Evolutionary conservation across 2,329 filamentous ascomycete genomes (phyloP), one percentile per base, ranked within the genome.

Genomic region (Diaporthe nobilis): DNA sequence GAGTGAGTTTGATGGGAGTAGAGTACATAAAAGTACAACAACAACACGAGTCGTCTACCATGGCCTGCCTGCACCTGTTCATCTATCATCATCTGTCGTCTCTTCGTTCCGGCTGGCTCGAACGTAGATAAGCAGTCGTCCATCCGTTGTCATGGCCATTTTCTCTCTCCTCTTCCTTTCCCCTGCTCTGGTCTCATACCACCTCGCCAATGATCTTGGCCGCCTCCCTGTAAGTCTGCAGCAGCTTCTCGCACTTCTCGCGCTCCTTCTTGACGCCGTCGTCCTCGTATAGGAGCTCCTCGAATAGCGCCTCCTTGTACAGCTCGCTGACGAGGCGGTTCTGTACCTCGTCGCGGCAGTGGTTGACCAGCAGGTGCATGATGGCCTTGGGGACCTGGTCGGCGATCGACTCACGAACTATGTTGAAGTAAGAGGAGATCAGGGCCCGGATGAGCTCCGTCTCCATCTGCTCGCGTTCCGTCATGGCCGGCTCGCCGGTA

Each of bases 401-500:
- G 60, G 96, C 96, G 81, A 98, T 98, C n/a, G 95, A 96, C 86
- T 99, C 97, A 78, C 97, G 94, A 63, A 99, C 97, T 81, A 99
- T 99, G 84, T 98, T 98, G 89, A 99, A 99, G 88, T 99, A 99
- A 1, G 96, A 98, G 44, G 95, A 98, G 84, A 99, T 99, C 74
- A 99, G 91, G 63, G 96, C 94, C 63, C 96, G 94, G 83, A 99
- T 99, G 55, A 99, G 92, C 85, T 99, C 97, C 13, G 97, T 98
- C 86, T 99, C 97, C 88, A 99, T 94, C 60, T 95, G 94, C 86
- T 99, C 97, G 71, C 97, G 94, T 80, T 99, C 97, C 0, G 96
- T 98, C 81, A 99, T 91, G 74, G 95, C 95, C 47, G 95, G 95
- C 82, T 98, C 95, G 77, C 93, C 91, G 72, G 90, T 89, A 76